Percentiles rank a stretch among this genome's conserved stretches.
These are phyloP conservation scores for Marsdenia floribunda DNA, from an alignment of 257 asterid genomes.

Conservation along the genomic window DNA sequence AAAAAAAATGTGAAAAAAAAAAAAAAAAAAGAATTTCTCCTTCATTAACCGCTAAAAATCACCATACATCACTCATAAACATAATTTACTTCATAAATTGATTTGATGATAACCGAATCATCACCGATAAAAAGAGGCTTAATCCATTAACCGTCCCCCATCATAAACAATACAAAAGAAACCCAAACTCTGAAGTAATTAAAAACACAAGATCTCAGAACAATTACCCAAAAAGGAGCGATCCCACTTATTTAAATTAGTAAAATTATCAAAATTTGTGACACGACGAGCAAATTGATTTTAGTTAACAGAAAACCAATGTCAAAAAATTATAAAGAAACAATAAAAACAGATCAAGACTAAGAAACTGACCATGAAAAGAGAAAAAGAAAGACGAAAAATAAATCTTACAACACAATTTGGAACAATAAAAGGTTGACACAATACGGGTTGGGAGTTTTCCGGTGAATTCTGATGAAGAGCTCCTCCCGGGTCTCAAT, in stretches of 20 bases:
- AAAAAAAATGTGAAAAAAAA: background rate
- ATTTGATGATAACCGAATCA: background rate
- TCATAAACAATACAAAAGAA: constrained; percentile 2
- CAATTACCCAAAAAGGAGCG: background rate
- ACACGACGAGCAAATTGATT: background rate
- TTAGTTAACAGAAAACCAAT: background rate
- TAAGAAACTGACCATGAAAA: background rate
- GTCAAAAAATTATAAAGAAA: background rate
- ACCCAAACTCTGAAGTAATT: background rate
- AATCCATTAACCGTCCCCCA: background rate
- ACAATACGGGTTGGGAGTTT: background rate
- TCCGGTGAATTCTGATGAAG: background rate
- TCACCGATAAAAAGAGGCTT: background rate
- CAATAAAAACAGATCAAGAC: constrained; percentile 11
- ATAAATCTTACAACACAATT: background rate
- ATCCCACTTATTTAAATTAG: background rate
- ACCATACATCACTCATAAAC: background rate
- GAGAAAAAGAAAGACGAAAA: background rate
- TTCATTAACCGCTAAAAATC: background rate
- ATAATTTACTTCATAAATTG: background rate
- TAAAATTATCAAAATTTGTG: background rate
- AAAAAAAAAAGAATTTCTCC: background rate
- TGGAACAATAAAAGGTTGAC: background rate
- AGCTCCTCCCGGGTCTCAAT: background rate
- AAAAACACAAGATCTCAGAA: constrained; percentile 12